A percentile compares a stretch with the other conserved stretches of the same genome.
Evolutionary conservation across 768 basidiomycete genomes (phyloP).

Genomic region (Postia placenta): DNA sequence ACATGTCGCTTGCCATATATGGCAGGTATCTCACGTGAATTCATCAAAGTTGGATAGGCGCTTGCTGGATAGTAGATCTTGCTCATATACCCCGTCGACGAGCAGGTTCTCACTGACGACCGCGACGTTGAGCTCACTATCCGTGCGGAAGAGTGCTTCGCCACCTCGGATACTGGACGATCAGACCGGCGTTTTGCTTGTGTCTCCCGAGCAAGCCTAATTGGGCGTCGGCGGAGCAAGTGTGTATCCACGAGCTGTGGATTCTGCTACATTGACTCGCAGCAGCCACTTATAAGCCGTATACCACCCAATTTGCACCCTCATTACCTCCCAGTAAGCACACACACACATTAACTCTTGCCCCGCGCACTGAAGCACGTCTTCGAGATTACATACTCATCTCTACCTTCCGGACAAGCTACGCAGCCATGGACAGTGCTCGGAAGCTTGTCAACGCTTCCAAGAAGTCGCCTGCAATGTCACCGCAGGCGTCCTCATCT

Average conservation of each 20-base stretch:
- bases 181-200: too few species aligned
- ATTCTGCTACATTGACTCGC: not conserved
- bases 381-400: not conserved
- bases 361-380: too few species aligned
- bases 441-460: not conserved
- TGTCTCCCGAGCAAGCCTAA: too few species aligned
- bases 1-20: not conserved
- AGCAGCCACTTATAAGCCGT: not conserved
- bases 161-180: not conserved
- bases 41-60: not conserved
- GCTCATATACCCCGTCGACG: too few species aligned
- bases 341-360: too few species aligned
- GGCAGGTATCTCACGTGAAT: not conserved
- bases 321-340: not conserved
- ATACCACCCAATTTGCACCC: not conserved
- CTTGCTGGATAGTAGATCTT: not conserved
- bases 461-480: not conserved
- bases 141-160: not conserved
- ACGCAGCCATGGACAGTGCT: not conserved
- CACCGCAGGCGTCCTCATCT: not conserved
- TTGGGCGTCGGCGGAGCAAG: constrained; percentile 2
- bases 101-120: not conserved
- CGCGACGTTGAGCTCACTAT: not conserved
- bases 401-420: not conserved
- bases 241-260: not conserved